These are phyloP conservation scores for Eucalyptus brandiana DNA, from an alignment of 345 rosid genomes.

Conservation along the genomic window DNA sequence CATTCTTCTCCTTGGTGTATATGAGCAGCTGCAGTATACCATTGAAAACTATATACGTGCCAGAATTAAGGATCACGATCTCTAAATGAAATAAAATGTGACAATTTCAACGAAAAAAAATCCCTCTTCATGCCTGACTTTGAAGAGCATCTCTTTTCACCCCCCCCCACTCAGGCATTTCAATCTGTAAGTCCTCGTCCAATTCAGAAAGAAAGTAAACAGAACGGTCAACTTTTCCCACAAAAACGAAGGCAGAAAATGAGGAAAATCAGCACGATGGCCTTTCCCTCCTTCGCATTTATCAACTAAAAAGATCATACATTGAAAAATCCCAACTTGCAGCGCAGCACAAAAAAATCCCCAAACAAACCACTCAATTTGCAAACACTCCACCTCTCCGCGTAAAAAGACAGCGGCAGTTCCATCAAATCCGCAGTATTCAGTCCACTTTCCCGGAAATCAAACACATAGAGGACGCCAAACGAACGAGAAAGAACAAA, in stretches of 20 bases:
- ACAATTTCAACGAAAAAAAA: not conserved
- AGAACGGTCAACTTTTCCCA: not conserved
- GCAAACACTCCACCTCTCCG: not conserved
- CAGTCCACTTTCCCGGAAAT: not conserved
- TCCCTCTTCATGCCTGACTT: not conserved
- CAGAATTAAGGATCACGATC: slow-evolving; percentile 52
- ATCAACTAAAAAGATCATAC: not conserved
- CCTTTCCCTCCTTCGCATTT: not conserved
- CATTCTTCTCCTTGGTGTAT: slow-evolving; percentile 83
- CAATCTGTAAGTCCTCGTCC: not conserved
- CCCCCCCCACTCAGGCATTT: not conserved
- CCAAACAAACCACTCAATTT: not conserved
- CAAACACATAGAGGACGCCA: not conserved
- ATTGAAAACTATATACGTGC: slow-evolving; percentile 82
- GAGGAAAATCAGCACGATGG: not conserved
- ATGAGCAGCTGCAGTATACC: slow-evolving; percentile 77
- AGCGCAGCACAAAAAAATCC: not conserved
- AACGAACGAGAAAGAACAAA: not conserved
- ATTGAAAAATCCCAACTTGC: not conserved
- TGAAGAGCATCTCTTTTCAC: not conserved
- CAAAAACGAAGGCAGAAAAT: not conserved
- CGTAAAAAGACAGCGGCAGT: not conserved
- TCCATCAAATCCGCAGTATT: not conserved
- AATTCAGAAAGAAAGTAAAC: not conserved
- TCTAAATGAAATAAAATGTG: not conserved